Conservation (phyloP, 2,329 filamentous ascomycete genomes). For the Xylariaceae sp. region DNA sequence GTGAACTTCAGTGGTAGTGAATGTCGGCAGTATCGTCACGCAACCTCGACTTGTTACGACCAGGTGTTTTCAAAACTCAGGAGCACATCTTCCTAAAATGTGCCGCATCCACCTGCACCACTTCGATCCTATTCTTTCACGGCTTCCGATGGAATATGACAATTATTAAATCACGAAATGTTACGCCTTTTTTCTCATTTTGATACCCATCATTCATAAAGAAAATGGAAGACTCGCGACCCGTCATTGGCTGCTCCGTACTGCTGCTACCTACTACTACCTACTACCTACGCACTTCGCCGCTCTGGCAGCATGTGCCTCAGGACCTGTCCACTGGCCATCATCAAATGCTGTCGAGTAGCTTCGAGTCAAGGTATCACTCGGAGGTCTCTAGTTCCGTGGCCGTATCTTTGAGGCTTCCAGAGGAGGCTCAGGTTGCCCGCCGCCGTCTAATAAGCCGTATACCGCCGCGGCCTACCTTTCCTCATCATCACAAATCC, state of each 20-base stretch:
- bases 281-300: not conserved
- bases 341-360: not conserved
- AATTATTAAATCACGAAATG: not conserved
- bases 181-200: not conserved
- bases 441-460: not conserved
- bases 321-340: slow-evolving; percentile 9
- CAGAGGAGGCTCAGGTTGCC: slow-evolving; percentile 8
- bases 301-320: slow-evolving; percentile 14
- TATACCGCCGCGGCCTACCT: slow-evolving; percentile 9
- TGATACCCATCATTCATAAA: not conserved
- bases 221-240: slow-evolving; percentile 10
- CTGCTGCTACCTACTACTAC: too few relatives aligned
- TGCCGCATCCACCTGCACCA: too few relatives aligned
- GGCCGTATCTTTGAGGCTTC: not conserved
- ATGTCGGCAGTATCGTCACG: too few relatives aligned
- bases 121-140: too few relatives aligned
- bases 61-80: too few relatives aligned
- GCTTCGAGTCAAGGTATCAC: not conserved
- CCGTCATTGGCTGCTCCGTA: slow-evolving; percentile 6
- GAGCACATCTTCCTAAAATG: too few relatives aligned
- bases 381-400: slow-evolving; percentile 6
- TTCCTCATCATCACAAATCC: slow-evolving; percentile 6
- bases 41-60: too few relatives aligned
- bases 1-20: too few relatives aligned
- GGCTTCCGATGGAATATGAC: not conserved